Evolutionary conservation across 768 basidiomycete genomes (phyloP), one percentile per base, ranked within the genome.

Genomic region (Mrakia gelida): DNA sequence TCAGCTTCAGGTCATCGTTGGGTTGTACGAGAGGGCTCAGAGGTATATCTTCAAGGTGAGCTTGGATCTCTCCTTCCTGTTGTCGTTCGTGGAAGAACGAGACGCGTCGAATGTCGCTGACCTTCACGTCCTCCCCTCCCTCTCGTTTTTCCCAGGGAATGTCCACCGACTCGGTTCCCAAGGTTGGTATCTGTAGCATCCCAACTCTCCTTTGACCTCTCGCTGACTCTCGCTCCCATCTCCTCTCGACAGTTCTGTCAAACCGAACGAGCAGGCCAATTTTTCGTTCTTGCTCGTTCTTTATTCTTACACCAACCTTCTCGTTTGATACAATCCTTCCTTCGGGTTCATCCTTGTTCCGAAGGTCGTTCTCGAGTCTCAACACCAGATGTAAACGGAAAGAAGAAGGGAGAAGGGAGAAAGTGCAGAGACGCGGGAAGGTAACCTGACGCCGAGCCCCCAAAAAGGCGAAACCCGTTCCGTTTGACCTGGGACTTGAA

Each of bases 101-200:
- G 59, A 59, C 59, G 59, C 59, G 59, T n/a, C 59, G 45, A 16
- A 38, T 10, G 45, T 13, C 45, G 49, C 49, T 52, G 49, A 52
- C 18, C 7, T 52, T 59, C 28, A n/a, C n/a, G n/a, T n/a, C n/a
- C n/a, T n/a, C n/a, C n/a, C n/a, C n/a, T n/a, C n/a, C n/a, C n/a
- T n/a, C 11, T 59, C 59, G 59, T n/a, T 8, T 2, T 23, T 26
- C 21, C 15, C 59, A 73, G 71, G 71, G 71, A 81, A 96, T 99
- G 93, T 95, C 97, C 21, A 95, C 95, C 77, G 96, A 99, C 85
- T 98, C 95, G 8, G 91, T 99, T 28, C 96, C 96, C 21, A 96
- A 95, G 88, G 83, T 81, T 76, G 68, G 83, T 80, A n/a, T 18
- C 45, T n/a, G n/a, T n/a, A n/a, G n/a, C n/a, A n/a, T n/a, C n/a